Conservation (phyloP, 371 early-diverging fungal species). For the Chytridium lagenaria region DNA sequence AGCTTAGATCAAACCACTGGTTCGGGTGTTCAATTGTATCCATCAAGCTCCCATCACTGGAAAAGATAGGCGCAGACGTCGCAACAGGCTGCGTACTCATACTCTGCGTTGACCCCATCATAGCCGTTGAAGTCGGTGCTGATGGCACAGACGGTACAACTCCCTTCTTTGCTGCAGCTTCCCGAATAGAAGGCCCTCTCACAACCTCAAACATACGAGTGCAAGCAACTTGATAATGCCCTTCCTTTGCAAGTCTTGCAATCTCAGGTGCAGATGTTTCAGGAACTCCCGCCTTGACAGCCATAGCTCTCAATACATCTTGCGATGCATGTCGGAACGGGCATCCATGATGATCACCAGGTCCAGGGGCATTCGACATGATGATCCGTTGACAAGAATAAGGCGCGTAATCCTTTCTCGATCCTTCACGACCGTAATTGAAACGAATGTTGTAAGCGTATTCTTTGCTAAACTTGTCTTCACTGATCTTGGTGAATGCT, state of each 20-base stretch:
- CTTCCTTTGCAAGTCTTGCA: conserved; percentile 65
- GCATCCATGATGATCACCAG: conserved; percentile 93
- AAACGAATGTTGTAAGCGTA: conserved; percentile 97
- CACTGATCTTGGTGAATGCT: conserved; percentile 76
- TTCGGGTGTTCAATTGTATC: conserved; percentile 91
- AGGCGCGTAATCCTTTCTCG: conserved; percentile 88
- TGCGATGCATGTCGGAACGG: conserved; percentile 88
- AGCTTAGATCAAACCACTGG: conserved; percentile 87
- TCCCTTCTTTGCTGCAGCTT: conserved; percentile 9
- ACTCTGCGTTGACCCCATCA: no score
- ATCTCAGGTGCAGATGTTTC: conserved; percentile 70
- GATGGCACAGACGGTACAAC: conserved; percentile 29
- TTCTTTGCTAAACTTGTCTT: conserved; percentile 91
- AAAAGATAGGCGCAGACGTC: conserved; percentile 20
- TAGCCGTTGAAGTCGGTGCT: no score
- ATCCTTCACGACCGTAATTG: conserved; percentile 98
- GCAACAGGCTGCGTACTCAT: conserved; percentile 38
- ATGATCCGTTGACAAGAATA: conserved; percentile 95
- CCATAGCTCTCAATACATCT: conserved; percentile 64
- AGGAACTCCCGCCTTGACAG: conserved; percentile 61
- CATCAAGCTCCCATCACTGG: conserved; percentile 43
- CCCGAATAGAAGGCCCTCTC: conserved; percentile 37
- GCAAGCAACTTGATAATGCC: conserved; percentile 95
- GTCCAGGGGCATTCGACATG: conserved; percentile 72
- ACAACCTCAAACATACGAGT: conserved; percentile 83